phyloP scores from a whole-genome alignment of 129 eudicot species.

The Flaveria trinervia region DNA sequence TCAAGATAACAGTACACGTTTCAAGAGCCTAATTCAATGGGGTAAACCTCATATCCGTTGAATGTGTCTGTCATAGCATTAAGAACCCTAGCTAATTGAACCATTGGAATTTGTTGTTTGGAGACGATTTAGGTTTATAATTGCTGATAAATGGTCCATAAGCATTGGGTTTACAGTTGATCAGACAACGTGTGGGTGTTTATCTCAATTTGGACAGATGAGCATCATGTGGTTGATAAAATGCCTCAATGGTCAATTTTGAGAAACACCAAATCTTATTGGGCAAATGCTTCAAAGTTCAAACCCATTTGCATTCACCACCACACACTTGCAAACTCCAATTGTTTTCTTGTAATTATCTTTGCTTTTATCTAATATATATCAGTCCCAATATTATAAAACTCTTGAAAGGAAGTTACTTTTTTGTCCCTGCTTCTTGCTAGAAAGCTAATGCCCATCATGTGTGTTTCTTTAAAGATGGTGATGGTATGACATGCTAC shows the following conservation, averaged over 20 bases:
- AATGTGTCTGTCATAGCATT: neutral
- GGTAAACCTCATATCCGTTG: neutral
- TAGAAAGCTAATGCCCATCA: neutral
- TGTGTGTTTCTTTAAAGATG: conserved; percentile 22
- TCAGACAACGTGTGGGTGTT: conserved; percentile 17
- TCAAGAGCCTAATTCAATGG: neutral
- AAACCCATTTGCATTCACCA: conserved; percentile 31
- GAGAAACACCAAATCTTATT: conserved; percentile 24
- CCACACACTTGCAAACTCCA: conserved; percentile 41
- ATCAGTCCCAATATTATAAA: conserved; percentile 26
- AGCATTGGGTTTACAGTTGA: neutral
- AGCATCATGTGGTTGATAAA: conserved; percentile 37
- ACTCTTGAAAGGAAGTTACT: conserved; percentile 5
- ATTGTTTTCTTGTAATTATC: conserved; percentile 34
- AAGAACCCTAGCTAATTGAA: conserved; percentile 5
- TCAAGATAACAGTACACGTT: neutral
- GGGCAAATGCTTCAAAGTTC: conserved; percentile 25
- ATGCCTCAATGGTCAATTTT: conserved; percentile 25
- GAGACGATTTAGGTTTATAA: neutral
- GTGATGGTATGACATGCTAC: conserved; percentile 37
- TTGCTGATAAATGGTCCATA: conserved; percentile 11
- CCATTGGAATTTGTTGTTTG: neutral
- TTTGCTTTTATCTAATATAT: conserved; percentile 12
- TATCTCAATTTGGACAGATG: conserved; percentile 26
- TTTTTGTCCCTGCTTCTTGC: conserved; percentile 19